Base-by-base conservation (phyloP, 805 yeast species). In the Yamadazyma endophytica region DNA sequence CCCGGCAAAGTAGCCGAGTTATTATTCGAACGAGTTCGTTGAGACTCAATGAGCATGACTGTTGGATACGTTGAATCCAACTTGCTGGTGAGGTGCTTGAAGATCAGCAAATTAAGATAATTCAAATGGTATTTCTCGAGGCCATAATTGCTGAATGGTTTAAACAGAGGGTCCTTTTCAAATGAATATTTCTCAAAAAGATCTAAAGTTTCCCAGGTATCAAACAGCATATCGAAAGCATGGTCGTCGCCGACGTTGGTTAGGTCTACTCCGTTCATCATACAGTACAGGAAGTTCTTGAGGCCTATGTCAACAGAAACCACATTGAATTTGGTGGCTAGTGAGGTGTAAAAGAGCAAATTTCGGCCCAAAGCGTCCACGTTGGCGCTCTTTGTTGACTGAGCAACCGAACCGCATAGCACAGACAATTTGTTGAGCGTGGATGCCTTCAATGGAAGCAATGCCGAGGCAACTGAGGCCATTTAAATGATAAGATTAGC, bases 211-310 rank as follows among this genome's bases (percentile, higher is more conserved):
- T 42, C 33, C 52, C 52, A 47, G 7, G 24, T 17, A 8, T 26
- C 25, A 17, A 35, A 35, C 21, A 17, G 17, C 14, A 35, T n/a
- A 23, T 8, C 25, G 12, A 31, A 29, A 9, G n/a, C 12, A 12
- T 30, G 21, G 3, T 18, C 6, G n/a, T 40, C 36, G 27, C 48
- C 32, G 13, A 27, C 26, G 2, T 22, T 21, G 6, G 18, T 19
- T 4, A 24, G 9, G 17, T 29, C 16, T 9, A 42, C 13, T 13
- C 17, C 13, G 19, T 23, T 6, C 12, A 42, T 25, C 32, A 52
- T 46, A 42, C 70, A 63, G 35, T 54, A 62, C 6, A 68, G 53
- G 37, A 65, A 62, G 47, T 65, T 64, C 44, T 62, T 63, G 33
- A 64, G 39, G 5, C 72, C 72, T 9, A 65, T 53, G 36, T 65